Conservation (phyloP, 2,329 filamentous ascomycete genomes). For the Alternaria viburni region DNA sequence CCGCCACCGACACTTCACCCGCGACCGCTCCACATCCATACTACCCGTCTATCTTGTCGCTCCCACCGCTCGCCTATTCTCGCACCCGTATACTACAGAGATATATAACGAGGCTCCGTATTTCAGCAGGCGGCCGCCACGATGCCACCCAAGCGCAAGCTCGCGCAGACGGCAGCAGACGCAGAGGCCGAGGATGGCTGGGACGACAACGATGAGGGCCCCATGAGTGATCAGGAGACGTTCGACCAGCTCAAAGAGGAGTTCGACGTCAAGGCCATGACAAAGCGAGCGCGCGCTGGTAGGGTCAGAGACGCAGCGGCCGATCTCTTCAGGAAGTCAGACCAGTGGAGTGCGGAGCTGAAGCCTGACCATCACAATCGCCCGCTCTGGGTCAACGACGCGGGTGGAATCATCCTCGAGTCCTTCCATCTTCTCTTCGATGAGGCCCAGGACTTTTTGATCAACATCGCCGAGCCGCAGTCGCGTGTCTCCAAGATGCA, state of each 20-base stretch:
- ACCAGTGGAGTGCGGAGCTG: conserved; percentile 81
- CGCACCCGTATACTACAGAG: not conserved
- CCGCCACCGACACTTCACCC: not conserved
- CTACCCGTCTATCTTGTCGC: not conserved
- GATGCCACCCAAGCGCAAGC: conserved; percentile 57
- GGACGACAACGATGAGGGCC: conserved; percentile 57
- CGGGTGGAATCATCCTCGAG: conserved; percentile 87
- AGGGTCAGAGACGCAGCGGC: conserved; percentile 59
- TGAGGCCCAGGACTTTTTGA: conserved; percentile 91
- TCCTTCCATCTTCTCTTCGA: conserved; percentile 88
- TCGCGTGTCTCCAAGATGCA: conserved; percentile 90
- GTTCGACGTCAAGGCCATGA: conserved; percentile 46
- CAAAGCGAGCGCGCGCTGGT: conserved; percentile 33
- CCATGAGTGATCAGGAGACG: conserved; percentile 56
- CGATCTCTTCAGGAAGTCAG: conserved; percentile 65
- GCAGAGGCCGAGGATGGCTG: conserved; percentile 61
- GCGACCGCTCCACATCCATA: not conserved
- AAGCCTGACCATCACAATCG: conserved; percentile 90
- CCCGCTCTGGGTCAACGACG: conserved; percentile 91
- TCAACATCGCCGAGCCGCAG: conserved; percentile 91
- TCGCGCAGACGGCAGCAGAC: conserved; percentile 41
- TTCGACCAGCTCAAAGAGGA: conserved; percentile 53
- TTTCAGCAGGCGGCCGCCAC: conserved; percentile 33
- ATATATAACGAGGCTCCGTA: conserved; percentile 14
- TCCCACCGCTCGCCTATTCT: not conserved